A percentile compares a stretch with the other conserved stretches of the same genome.
These are phyloP conservation scores for Meripilus lineatus DNA, from an alignment of 1,284 basidiomycete species.

Conservation along the genomic window DNA sequence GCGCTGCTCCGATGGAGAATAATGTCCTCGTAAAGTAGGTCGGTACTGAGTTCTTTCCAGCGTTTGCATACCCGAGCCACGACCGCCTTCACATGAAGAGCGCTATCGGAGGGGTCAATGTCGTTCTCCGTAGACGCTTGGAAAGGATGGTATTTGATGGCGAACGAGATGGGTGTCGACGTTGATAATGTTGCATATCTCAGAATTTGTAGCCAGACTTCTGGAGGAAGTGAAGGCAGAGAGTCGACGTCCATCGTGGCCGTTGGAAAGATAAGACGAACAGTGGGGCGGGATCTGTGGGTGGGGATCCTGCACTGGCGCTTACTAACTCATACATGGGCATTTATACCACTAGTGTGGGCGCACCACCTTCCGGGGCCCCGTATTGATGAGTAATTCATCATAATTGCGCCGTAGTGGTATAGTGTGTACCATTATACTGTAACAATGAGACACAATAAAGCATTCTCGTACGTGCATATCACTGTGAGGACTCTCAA, in stretches of 20 bases:
- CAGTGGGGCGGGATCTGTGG: neutral
- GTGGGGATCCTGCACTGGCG: neutral
- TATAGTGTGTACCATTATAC: neutral
- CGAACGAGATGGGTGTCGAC: conserved; percentile 15
- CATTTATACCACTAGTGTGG: too few species aligned
- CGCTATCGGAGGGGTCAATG: conserved; percentile 12
- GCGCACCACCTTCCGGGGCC: too few species aligned
- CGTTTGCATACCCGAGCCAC: conserved; percentile 51
- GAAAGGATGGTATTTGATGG: conserved; percentile 24
- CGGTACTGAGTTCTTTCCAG: conserved; percentile 43
- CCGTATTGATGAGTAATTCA: too few species aligned
- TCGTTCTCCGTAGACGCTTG: conserved; percentile 12
- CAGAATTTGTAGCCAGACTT: conserved; percentile 28
- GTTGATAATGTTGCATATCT: conserved; percentile 24
- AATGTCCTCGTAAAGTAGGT: conserved; percentile 51
- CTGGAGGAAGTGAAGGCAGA: conserved; percentile 18
- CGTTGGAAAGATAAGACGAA: conserved; percentile 4
- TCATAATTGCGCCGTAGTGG: too few species aligned
- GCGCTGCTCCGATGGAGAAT: conserved; percentile 34
- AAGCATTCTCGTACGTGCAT: too few species aligned
- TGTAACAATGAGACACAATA: too few species aligned
- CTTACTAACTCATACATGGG: neutral
- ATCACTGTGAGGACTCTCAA: too few species aligned
- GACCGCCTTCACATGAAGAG: conserved; percentile 31
- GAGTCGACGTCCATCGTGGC: too few species aligned